Evolutionary conservation across 345 rosid genomes (phyloP), one percentile per base, ranked within the genome.

Genomic region (Cardamine chenopodiifolia): DNA sequence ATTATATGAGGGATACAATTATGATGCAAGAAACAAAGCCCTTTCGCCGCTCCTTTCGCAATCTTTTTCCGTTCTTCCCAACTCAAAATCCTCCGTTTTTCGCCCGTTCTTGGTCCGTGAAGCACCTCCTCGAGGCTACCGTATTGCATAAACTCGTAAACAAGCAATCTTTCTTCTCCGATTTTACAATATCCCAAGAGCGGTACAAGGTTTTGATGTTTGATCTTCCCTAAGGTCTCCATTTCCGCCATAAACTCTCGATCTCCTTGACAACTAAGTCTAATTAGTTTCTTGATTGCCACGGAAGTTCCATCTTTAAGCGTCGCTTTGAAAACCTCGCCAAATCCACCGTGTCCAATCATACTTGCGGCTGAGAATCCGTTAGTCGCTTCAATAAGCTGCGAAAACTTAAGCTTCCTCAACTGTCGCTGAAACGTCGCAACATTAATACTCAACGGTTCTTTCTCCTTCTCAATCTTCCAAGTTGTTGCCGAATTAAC

Each of bases 161-260:
- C 98, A 5, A 94, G 90, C 18, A 94, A 85, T 71, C 97, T 94
- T 66, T 94, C 98, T 67, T 94, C 98, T 0, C 98, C 98, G 2
- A 94, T 60, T 66, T 91, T 88, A 84, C 98, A 94, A 40, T 94
- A 94, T 6, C 98, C 98, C 8, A 91, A 76, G 0, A 94, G 77
- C 8, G 98, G 98, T 32, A 94, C 98, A 9, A 94, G 96, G 78
- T 94, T 94, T 70, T 82, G 84, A 42, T 94, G 98, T 81, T 94
- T 94, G 64, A 94, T 94, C 85, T 94, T 94, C 32, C 97, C 97
- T 3, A 94, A 70, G 14, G 98, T 94, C 79, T 94, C 98, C 98
- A 94, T 94, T 39, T 94, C 98, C 0, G 98, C 97, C 97, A 89
- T 94, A 83, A 94, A 94, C 81, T 94, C 98, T 17, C 98, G 71